Evolutionary conservation across 2,329 filamentous ascomycete genomes (phyloP), one percentile per base, ranked within the genome.

Genomic region (Fusarium sp.): DNA sequence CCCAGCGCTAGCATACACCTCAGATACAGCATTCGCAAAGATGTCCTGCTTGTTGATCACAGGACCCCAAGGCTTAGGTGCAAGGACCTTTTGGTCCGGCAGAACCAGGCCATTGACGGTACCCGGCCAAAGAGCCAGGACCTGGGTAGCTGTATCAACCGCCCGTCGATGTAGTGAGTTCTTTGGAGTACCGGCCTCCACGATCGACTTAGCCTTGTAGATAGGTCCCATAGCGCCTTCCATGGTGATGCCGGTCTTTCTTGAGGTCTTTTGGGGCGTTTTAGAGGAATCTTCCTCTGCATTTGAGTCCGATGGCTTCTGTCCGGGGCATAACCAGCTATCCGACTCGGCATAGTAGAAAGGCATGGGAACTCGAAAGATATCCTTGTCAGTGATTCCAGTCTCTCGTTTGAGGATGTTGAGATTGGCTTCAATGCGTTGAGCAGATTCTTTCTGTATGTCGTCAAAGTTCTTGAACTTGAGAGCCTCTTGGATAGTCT

Each of bases 51-150:
- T 75, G 11, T 78, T 51, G 7, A 81, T 73, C 6, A 80, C 52
- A 6, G 64, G 80, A 15, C 69, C 79, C 79, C 78, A 79, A 22
- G 68, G 78, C 32, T 77, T 77, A 1, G 79, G 73, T 11, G 66
- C 68, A 8, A 80, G 42, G 3, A 68, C 30, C 15, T 52, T 24
- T 6, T 55, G 60, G 17, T 74, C 56, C 6, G 55, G 67, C 32
- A 79, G 17, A 8, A 78, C 74, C 3, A 80, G 44, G 6, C 74
- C 68, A 11, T 80, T 80, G 28, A 80, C 60, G 0, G 62, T 59
- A 7, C 54, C 70, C 0, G 75, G 78, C 34, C 68, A 75, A 7
- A 69, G 67, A 12, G 72, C 64, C 1, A 55, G 7, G 1, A 72
- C 48, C 6, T 64, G 26, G 17, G 6, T 44, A 10, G 38, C 24